Conservation (phyloP, 176 grass and related monocot genomes). For the Eremochloa ophiuroides region DNA sequence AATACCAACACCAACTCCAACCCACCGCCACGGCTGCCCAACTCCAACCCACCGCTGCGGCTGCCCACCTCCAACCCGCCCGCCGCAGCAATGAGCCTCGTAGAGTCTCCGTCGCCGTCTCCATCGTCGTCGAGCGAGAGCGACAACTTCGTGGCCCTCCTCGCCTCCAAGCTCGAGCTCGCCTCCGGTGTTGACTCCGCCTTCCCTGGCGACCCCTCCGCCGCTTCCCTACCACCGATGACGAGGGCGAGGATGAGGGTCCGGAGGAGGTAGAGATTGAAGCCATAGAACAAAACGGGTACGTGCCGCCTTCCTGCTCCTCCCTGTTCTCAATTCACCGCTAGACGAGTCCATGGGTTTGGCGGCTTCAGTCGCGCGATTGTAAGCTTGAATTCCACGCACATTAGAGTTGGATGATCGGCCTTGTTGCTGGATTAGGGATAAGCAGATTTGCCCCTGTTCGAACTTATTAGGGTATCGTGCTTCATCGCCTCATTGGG, state of each 20-base stretch:
- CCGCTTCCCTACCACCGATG: too few relatives aligned
- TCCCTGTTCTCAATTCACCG: too few relatives aligned
- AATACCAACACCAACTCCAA: too few relatives aligned
- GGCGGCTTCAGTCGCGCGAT: not conserved
- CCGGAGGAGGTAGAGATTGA: too few relatives aligned
- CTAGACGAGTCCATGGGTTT: not conserved
- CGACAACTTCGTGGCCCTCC: slow-evolving; percentile 57
- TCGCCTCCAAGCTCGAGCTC: slow-evolving; percentile 69
- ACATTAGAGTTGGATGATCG: not conserved
- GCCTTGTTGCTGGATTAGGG: not conserved
- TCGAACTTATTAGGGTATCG: not conserved
- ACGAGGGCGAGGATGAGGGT: too few relatives aligned
- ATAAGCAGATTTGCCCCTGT: not conserved
- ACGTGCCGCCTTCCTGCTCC: too few relatives aligned
- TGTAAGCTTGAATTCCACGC: not conserved
- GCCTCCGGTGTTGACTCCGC: slow-evolving; percentile 26
- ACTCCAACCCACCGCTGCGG: too few relatives aligned
- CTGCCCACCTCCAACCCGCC: too few relatives aligned
- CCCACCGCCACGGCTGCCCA: too few relatives aligned
- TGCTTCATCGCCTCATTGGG: not conserved
- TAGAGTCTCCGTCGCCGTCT: slow-evolving; percentile 56
- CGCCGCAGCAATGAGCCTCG: slow-evolving; percentile 59
- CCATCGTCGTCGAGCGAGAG: slow-evolving; percentile 60
- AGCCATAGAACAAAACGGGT: too few relatives aligned
- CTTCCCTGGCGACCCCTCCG: too few relatives aligned